These are phyloP conservation scores for Suaeda aralocaspica DNA, from an alignment of 148 eudicot genomes.

Conservation along the genomic window DNA sequence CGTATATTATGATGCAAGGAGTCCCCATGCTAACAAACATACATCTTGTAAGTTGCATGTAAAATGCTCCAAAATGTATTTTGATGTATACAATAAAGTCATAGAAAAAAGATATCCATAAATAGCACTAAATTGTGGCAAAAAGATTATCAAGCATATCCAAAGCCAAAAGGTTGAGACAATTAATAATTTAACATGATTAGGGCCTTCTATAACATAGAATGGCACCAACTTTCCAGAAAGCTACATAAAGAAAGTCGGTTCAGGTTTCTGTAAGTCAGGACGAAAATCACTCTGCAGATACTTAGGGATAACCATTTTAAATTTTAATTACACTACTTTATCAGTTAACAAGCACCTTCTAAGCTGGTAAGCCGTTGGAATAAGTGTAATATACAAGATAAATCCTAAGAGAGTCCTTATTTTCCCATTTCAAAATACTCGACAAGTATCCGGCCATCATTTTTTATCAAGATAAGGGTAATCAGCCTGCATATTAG, in stretches of 20 bases:
- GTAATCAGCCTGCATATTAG: too few relatives aligned
- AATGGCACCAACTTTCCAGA: neutral
- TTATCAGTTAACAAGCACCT: too few relatives aligned
- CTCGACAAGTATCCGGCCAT: too few relatives aligned
- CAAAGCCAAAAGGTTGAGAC: neutral
- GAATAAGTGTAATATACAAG: too few relatives aligned
- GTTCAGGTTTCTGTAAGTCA: constrained; percentile 7
- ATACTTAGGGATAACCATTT: neutral
- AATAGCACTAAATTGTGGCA: constrained; percentile 1
- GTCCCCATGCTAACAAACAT: neutral
- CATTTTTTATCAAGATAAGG: too few relatives aligned
- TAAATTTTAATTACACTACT: neutral
- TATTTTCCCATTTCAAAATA: too few relatives aligned
- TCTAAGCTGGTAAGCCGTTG: too few relatives aligned
- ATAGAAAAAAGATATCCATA: constrained; percentile 5
- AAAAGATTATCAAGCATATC: constrained; percentile 15
- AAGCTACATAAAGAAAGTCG: neutral
- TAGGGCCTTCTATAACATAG: constrained; percentile 13
- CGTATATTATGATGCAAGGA: neutral
- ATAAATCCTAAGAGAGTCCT: too few relatives aligned
- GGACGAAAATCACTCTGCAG: neutral
- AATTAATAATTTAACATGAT: constrained; percentile 1
- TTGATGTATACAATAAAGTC: constrained; percentile 8
- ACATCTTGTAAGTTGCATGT: neutral
- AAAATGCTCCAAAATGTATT: constrained; percentile 1